Evolutionary conservation across 192 early-diverging fungal species (phyloP), one percentile per base, ranked within the genome.

Genomic region (Geosiphon pyriformis): DNA sequence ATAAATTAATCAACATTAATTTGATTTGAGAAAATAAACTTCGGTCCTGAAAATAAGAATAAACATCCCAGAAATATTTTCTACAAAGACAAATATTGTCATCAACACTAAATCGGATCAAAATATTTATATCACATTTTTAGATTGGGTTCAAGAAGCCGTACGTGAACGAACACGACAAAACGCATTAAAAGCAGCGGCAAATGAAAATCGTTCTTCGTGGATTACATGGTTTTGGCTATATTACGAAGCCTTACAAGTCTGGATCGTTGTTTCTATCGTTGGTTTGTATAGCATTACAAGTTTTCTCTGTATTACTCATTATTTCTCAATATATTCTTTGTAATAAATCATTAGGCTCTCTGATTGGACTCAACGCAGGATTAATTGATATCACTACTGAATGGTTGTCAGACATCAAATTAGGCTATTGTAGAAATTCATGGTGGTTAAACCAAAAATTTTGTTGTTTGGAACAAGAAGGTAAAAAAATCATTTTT

Each of bases 401-500:
- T 17, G 93, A 94, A 52, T 96, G 94, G 93, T 80, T 96, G 12
- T 91, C 86, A 60, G 93, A 96, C 74, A 80, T 89, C 55, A 90
- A 93, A 69, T 65, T 91, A 18, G 95, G 95, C 1, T 88, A 90
- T 69, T 96, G 95, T 68, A 73, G 74, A 26, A 77, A 69, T 23
- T 88, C 83, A 0, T 94, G 94, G 93, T 96, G 94, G 85, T 71
- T 96, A 23, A 91, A 91, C 70, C 87, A 89, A 69, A 90, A 89
- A 72, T 94, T 96, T 70, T 98, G 96, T 76, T 98, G 96, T 74
- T 92, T 89, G 90, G 83, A 84, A 37, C 67, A 79, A 60, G 73
- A 80, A 72, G 83, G 87, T 85, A 70, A 48, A 29, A 46, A 15
- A 50, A 2, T 17, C 23, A 30, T 52, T 49, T 60, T 10, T 18